These are phyloP conservation scores for Parasitella parasitica DNA, from an alignment of 371 early-diverging fungal species.

Conservation along the genomic window DNA sequence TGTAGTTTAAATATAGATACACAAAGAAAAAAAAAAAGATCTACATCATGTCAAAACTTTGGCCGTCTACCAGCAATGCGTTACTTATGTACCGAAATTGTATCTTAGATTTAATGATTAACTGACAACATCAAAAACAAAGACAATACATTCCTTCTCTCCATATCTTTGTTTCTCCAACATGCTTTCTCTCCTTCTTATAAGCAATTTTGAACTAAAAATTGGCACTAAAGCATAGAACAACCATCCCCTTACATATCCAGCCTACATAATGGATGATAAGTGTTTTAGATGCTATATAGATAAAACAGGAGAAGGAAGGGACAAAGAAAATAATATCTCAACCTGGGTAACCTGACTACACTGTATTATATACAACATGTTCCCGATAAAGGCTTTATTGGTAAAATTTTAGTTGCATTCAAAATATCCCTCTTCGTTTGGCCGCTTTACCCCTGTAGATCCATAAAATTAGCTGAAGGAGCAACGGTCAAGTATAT, in stretches of 20 bases:
- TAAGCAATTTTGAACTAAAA: neutral
- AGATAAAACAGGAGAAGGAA: neutral
- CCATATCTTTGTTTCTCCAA: neutral
- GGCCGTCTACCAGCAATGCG: too few species aligned
- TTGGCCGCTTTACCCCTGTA: neutral
- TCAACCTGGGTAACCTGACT: neutral
- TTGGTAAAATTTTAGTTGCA: neutral
- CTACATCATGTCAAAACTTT: neutral
- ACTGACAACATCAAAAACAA: neutral
- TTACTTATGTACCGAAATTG: neutral
- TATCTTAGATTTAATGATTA: neutral
- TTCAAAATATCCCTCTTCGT: neutral
- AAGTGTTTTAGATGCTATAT: neutral
- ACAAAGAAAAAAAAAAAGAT: conserved; percentile 2
- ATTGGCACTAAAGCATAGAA: neutral
- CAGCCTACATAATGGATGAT: neutral
- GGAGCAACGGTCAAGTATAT: conserved; percentile 1
- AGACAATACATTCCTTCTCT: neutral
- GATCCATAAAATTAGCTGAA: neutral
- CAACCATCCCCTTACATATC: neutral
- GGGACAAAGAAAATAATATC: neutral
- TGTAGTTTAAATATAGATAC: neutral
- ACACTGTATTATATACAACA: neutral
- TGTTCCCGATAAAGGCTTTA: neutral
- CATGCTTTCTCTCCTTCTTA: neutral